Conservation (phyloP, 2,329 filamentous ascomycete species). For the Colletotrichum chlorophyti region DNA sequence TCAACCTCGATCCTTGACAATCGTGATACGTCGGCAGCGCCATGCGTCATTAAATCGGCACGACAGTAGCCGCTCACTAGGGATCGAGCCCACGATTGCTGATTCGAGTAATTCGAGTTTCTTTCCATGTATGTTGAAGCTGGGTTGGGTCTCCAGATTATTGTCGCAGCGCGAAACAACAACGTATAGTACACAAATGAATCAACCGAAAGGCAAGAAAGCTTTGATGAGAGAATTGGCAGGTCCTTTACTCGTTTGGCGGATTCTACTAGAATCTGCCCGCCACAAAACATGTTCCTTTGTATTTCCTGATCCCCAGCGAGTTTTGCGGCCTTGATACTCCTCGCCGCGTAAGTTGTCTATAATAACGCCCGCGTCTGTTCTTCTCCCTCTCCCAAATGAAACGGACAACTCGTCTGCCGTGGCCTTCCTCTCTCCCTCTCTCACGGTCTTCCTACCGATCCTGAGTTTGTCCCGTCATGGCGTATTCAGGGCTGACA, state of each 20-base stretch:
- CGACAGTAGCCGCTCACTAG: too few relatives aligned
- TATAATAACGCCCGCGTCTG: constrained; percentile 6
- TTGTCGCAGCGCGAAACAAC: too few relatives aligned
- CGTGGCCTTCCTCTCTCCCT: too few relatives aligned
- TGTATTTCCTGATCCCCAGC: constrained; percentile 10
- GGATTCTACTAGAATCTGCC: neutral
- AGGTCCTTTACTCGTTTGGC: constrained; percentile 12
- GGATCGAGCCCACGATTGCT: too few relatives aligned
- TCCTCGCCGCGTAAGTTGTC: constrained; percentile 1
- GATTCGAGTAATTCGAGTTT: too few relatives aligned
- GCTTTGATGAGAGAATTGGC: constrained; percentile 15
- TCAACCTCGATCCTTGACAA: too few relatives aligned
- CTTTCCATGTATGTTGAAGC: too few relatives aligned
- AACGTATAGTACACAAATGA: neutral
- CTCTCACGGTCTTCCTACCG: neutral
- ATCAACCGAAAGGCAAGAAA: neutral
- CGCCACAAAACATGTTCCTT: constrained; percentile 12
- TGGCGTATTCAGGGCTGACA: too few relatives aligned
- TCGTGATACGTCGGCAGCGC: too few relatives aligned
- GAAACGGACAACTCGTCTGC: too few relatives aligned
- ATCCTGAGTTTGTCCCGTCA: neutral
- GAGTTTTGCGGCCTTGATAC: neutral
- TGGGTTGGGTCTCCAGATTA: too few relatives aligned
- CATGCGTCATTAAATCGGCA: too few relatives aligned
- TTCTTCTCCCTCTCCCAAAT: neutral